Evolutionary conservation across 2,329 filamentous ascomycete genomes (phyloP).

Genomic region (Erysiphe pulchra): DNA sequence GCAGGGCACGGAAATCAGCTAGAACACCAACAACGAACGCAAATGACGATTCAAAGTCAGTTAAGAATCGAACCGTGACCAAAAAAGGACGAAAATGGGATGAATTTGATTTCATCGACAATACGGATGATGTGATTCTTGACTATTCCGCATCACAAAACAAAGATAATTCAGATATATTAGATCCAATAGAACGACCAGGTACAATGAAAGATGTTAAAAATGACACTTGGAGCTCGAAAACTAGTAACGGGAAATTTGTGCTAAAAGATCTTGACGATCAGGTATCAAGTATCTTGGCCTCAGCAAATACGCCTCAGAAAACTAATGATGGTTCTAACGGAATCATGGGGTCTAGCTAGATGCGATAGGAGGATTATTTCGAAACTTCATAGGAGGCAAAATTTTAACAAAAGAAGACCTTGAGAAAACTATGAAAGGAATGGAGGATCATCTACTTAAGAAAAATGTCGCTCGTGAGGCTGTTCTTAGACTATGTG

Average conservation of each 20-base stretch:
- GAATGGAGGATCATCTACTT: constrained; percentile 84
- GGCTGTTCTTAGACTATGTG: constrained; percentile 71
- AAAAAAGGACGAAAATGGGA: constrained; percentile 90
- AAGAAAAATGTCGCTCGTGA: constrained; percentile 93
- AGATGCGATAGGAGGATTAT: constrained; percentile 63
- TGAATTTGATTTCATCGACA: constrained; percentile 64
- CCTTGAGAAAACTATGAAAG: constrained; percentile 74
- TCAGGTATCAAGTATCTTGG: constrained; percentile 73
- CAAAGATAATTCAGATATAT: constrained; percentile 25
- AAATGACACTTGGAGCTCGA: constrained; percentile 59
- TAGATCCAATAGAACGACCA: constrained; percentile 22
- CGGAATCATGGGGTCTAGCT: constrained; percentile 57
- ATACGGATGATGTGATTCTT: constrained; percentile 48
- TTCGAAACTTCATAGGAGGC: constrained; percentile 84
- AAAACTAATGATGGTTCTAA: constrained; percentile 18
- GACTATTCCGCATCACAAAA: constrained; percentile 60
- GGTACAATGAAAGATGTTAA: constrained; percentile 49
- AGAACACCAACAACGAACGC: constrained; percentile 35
- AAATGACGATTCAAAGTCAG: constrained; percentile 48
- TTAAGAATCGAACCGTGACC: constrained; percentile 29
- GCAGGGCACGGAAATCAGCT: constrained; percentile 52
- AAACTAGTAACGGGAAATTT: constrained; percentile 72
- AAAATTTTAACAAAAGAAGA: constrained; percentile 78
- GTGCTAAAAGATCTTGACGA: constrained; percentile 81
- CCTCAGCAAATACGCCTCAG: constrained; percentile 46